Percentiles rank a stretch among this genome's conserved stretches.
phyloP scores from a whole-genome alignment of 192 early-diverging fungal species.

The Chytriomyces hyalinus region DNA sequence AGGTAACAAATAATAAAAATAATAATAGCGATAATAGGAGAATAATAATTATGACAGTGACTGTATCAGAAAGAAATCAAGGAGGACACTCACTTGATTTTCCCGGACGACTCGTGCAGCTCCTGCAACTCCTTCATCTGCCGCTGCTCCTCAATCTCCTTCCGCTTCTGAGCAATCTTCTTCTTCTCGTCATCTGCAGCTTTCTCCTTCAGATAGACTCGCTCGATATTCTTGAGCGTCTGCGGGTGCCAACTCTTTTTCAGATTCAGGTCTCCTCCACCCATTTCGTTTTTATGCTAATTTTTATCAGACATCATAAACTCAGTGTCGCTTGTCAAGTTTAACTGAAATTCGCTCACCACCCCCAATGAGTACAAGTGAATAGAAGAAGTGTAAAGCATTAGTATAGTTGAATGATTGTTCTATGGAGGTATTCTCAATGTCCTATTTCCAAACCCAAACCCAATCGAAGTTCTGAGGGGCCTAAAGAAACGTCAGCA shows the following conservation, averaged over 20 bases:
- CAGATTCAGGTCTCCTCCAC: conserved; percentile 52
- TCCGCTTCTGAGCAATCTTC: conserved; percentile 86
- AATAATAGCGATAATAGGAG: background rate
- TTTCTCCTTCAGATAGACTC: conserved; percentile 83
- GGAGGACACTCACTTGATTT: conserved; percentile 25
- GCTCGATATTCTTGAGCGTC: conserved; percentile 90
- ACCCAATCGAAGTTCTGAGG: too few species aligned
- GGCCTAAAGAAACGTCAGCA: too few species aligned
- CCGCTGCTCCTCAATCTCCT: conserved; percentile 91
- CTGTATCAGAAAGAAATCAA: conserved; percentile 1
- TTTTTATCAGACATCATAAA: too few species aligned
- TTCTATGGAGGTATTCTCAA: too few species aligned
- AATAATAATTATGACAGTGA: background rate
- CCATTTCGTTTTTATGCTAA: conserved; percentile 1
- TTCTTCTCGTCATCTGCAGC: conserved; percentile 84
- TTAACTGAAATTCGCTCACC: too few species aligned
- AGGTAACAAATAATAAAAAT: conserved; percentile 1
- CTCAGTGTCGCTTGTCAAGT: too few species aligned
- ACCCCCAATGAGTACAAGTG: too few species aligned
- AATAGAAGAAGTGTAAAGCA: too few species aligned
- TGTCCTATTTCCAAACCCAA: too few species aligned
- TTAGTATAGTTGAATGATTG: too few species aligned
- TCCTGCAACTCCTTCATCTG: conserved; percentile 82
- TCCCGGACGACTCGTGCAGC: conserved; percentile 68
- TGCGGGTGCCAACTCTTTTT: conserved; percentile 99